These are phyloP conservation scores for Lentinula raphanica DNA, from an alignment of 768 basidiomycete genomes.

Conservation along the genomic window DNA sequence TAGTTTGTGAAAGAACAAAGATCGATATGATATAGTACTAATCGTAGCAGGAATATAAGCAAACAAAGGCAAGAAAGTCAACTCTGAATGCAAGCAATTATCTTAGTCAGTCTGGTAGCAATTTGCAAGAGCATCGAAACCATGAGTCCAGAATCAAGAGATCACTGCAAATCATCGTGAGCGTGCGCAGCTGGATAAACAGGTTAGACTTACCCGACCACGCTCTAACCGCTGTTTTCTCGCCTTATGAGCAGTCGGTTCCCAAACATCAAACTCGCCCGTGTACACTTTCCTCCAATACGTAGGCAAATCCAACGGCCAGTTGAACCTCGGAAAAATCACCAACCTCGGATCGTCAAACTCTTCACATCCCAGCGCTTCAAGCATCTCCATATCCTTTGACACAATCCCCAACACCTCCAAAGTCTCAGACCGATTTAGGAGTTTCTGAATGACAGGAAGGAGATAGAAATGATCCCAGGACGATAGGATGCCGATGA, in stretches of 20 bases:
- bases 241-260: slow-evolving; percentile 10
- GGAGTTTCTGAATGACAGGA: slow-evolving; percentile 15
- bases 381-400: slow-evolving; percentile 14
- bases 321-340: slow-evolving; percentile 20
- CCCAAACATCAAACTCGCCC: slow-evolving; percentile 27
- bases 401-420: slow-evolving; percentile 23
- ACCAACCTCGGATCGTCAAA: slow-evolving; percentile 20
- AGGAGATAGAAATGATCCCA: slow-evolving; percentile 14
- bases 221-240: neutral
- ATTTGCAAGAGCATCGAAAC: no score
- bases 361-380: slow-evolving; percentile 1
- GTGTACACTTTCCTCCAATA: slow-evolving; percentile 23
- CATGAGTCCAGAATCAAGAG: no score
- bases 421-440: slow-evolving; percentile 15
- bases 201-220: neutral
- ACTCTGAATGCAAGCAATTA: no score
- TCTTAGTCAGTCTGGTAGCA: no score
- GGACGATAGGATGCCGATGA: slow-evolving; percentile 22
- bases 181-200: neutral
- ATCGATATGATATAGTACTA: no score
- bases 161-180: neutral
- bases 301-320: slow-evolving; percentile 13
- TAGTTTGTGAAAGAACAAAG: no score
- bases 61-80: no score
- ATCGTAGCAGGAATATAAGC: no score